A percentile compares a stretch with the other conserved stretches of the same genome.
Evolutionary conservation across 306 rosid genomes (phyloP).

Genomic region (Cucurbita pepo): DNA sequence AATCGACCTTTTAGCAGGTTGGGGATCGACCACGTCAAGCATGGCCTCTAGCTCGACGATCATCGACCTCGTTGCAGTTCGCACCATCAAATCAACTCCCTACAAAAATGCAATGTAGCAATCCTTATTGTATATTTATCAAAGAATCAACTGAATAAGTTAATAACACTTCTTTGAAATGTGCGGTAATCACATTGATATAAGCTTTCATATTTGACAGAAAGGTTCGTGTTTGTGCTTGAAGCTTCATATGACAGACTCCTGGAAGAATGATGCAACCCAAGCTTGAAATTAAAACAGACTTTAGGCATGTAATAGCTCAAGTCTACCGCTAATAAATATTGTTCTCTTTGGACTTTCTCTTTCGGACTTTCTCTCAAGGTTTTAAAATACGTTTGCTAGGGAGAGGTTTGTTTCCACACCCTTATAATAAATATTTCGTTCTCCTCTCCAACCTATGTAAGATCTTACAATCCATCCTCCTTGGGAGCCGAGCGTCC

Average conservation of each 20-base stretch:
- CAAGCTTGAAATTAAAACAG: not conserved
- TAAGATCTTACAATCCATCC: too few relatives aligned
- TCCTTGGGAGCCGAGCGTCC: too few relatives aligned
- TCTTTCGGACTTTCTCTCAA: too few relatives aligned
- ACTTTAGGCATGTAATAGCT: not conserved
- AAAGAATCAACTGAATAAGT: not conserved
- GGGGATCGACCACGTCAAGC: constrained; percentile 81
- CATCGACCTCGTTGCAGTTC: constrained; percentile 68
- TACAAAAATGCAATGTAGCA: constrained; percentile 1
- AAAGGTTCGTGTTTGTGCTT: not conserved
- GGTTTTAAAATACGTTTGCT: too few relatives aligned
- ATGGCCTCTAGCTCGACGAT: constrained; percentile 86
- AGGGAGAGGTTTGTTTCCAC: too few relatives aligned
- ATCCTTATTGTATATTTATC: too few relatives aligned
- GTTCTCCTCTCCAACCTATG: too few relatives aligned
- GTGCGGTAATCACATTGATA: not conserved
- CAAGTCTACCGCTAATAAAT: too few relatives aligned
- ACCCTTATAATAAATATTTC: too few relatives aligned
- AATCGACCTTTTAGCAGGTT: constrained; percentile 47
- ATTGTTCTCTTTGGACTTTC: too few relatives aligned
- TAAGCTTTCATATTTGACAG: not conserved
- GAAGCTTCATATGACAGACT: not conserved
- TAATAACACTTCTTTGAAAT: not conserved
- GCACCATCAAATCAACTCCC: constrained; percentile 66
- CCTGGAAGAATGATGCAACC: not conserved